Percentiles rank a stretch among this genome's conserved stretches.
phyloP scores from a whole-genome alignment of 306 rosid species.

The Aeschynomene evenia region DNA sequence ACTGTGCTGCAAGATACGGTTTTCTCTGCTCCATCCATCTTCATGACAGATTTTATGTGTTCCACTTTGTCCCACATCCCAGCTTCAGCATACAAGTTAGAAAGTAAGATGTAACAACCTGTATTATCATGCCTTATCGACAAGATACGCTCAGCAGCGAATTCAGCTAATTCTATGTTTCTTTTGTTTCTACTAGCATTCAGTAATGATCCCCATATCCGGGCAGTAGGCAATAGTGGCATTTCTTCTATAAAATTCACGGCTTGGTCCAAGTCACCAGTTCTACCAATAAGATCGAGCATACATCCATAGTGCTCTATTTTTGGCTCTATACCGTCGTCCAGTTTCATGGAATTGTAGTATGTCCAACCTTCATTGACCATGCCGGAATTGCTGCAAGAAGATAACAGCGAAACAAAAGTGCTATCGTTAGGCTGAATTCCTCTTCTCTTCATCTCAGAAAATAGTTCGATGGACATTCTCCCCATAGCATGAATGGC shows the following conservation, averaged over 20 bases:
- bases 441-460: conserved; percentile 40
- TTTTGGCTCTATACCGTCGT: conserved; percentile 48
- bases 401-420: conserved; percentile 51
- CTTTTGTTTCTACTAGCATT: conserved; percentile 51
- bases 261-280: conserved; percentile 48
- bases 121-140: conserved; percentile 46
- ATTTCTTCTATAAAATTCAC: conserved; percentile 47
- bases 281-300: conserved; percentile 54
- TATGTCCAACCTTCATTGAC: conserved; percentile 47
- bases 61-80: conserved; percentile 53
- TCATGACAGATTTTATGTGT: conserved; percentile 42
- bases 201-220: conserved; percentile 64
- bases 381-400: conserved; percentile 60
- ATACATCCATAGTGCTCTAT: conserved; percentile 65
- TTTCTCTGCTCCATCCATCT: conserved; percentile 37
- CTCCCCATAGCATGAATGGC: conserved; percentile 60
- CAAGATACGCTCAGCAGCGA: conserved; percentile 44
- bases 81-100: conserved; percentile 59
- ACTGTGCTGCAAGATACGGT: conserved; percentile 43
- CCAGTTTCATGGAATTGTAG: conserved; percentile 44
- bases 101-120: conserved; percentile 52
- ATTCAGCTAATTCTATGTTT: conserved; percentile 52
- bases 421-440: conserved; percentile 50
- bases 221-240: conserved; percentile 49
- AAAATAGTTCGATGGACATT: conserved; percentile 40